Conservation (phyloP, 805 yeast species). For the Candida pini region DNA sequence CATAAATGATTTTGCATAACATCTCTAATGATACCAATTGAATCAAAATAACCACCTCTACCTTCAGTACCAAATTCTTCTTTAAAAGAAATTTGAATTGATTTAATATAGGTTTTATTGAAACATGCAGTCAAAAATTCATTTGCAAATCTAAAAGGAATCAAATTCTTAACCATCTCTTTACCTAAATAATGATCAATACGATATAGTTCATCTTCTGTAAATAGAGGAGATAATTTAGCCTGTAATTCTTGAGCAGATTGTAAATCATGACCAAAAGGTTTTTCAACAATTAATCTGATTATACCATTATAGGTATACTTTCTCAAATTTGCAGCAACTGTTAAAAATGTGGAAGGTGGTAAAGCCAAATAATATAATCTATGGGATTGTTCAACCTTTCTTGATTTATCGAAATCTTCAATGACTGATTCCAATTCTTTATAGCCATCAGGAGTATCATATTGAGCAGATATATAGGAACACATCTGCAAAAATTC, state of each 20-base stretch:
- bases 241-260: conserved; percentile 73
- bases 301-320: conserved; percentile 66
- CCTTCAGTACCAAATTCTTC: conserved; percentile 99
- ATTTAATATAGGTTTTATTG: conserved; percentile 73
- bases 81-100: conserved; percentile 87
- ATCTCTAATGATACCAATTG: conserved; percentile 92
- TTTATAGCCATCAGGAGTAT: conserved; percentile 67
- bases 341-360: conserved; percentile 82
- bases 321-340: conserved; percentile 67
- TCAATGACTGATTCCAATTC: conserved; percentile 50
- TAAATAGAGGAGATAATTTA: conserved; percentile 76
- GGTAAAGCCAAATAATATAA: conserved; percentile 92
- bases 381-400: conserved; percentile 58
- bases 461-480: conserved; percentile 79
- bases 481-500: conserved; percentile 61
- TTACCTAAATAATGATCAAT: conserved; percentile 97
- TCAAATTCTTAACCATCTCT: conserved; percentile 93
- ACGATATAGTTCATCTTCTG: conserved; percentile 88
- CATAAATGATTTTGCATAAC: conserved; percentile 97
- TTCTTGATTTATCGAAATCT: conserved; percentile 47
- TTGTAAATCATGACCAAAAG: conserved; percentile 89
- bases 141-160: conserved; percentile 88
- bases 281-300: conserved; percentile 90
- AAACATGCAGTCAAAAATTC: conserved; percentile 82
- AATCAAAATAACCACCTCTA: conserved; percentile 96